Evolutionary conservation across 1,139 yeast genomes (phyloP), one percentile per base, ranked within the genome.

Genomic region (Suhomyces kunorum): DNA sequence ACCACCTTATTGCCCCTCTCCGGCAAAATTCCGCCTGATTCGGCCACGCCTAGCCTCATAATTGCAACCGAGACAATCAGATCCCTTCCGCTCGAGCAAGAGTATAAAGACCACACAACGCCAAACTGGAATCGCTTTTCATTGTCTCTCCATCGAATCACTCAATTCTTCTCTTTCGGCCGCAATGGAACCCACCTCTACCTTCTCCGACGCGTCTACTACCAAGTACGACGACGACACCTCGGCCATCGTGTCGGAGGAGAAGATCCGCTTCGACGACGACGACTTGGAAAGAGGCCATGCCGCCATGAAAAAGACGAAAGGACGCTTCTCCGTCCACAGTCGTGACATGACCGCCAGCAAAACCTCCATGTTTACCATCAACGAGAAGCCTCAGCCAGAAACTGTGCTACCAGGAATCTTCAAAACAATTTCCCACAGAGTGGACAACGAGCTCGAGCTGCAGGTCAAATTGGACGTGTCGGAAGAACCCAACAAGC

Each of bases 361-460:
- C 24, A 32, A 17, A 22, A 20, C 19, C 15, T 16, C 36, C 28
- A 35, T 45, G 9, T 40, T 34, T 18, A 38, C 44, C 19, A 43
- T 44, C 25, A 37, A 37, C 11, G 58, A 54, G 23, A 54, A 47
- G 28, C 59, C 56, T 8, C 56, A 59, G 18, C 66, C 70, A 2
- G 59, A 54, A 7, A 47, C 51, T 16, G 60, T 59, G 3, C 54
- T 68, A 36, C 74, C 75, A 2, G 61, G 66, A 7, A 53, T 63
- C 33, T 69, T 64, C 53, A 66, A 56, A 39, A 65, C 74, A 1
- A 54, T 68, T 13, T 66, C 72, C 32, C 69, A 66, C 47, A 60
- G 52, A 28, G 63, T 69, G 31, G 71, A 63, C 26, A 61, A 56
- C 36, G 55, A 48, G 17, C 31, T 48, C 31, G 47, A 45, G 12